Conservation (phyloP, 768 basidiomycete genomes). For the Rhodotorula sphaerocarpa region DNA sequence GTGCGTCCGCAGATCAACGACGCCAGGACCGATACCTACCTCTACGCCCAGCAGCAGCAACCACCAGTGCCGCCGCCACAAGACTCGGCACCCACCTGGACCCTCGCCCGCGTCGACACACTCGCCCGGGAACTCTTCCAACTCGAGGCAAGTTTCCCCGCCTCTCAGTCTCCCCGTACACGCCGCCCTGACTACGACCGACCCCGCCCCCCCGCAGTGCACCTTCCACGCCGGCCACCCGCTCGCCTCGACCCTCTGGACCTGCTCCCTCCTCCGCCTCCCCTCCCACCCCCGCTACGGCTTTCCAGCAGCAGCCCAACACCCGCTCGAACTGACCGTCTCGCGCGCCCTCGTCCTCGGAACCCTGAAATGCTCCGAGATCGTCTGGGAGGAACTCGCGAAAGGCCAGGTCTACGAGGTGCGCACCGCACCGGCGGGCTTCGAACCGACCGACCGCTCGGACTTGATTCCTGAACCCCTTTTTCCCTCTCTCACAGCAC, state of each 20-base stretch:
- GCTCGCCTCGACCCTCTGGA: conserved; percentile 30
- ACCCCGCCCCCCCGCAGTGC: fast-evolving
- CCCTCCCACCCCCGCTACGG: not conserved
- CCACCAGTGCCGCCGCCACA: not conserved
- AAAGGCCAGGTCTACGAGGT: conserved; percentile 30
- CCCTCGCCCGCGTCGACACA: conserved; percentile 5
- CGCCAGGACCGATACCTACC: conserved; percentile 27
- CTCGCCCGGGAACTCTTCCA: conserved; percentile 14
- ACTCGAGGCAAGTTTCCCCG: conserved; percentile 13
- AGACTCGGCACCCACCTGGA: not conserved
- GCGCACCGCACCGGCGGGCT: too few species aligned
- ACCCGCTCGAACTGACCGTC: not conserved
- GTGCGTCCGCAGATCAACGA: conserved; percentile 22
- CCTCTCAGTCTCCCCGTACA: too few species aligned
- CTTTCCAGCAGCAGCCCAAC: not conserved
- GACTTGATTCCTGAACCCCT: not conserved
- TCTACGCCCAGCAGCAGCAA: not conserved
- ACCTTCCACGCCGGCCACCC: conserved; percentile 30
- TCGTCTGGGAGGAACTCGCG: conserved; percentile 25
- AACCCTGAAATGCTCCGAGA: conserved; percentile 18
- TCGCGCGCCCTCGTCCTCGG: conserved; percentile 25
- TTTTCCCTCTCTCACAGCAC: conserved; percentile 11
- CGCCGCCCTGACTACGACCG: too few species aligned
- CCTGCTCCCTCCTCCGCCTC: conserved; percentile 16
- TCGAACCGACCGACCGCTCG: too few species aligned